Percentiles rank a stretch among this genome's conserved stretches.
phyloP scores from a whole-genome alignment of 2,329 filamentous ascomycete genomes.

The Pleomassaria siparia region DNA sequence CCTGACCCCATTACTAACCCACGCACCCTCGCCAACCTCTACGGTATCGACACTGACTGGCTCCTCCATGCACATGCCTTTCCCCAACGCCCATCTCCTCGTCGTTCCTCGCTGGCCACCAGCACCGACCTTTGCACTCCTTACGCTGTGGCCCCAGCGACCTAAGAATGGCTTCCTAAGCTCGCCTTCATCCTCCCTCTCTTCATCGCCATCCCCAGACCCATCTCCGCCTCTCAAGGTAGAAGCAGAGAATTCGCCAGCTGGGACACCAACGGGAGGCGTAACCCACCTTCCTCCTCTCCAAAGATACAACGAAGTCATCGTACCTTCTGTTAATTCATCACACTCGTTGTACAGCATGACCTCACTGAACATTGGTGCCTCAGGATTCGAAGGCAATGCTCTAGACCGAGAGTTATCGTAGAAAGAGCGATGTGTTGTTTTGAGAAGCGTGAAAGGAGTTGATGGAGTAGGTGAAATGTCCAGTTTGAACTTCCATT shows the following conservation, averaged over 20 bases:
- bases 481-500: conserved; percentile 59
- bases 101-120: conserved; percentile 85
- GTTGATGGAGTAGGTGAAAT: conserved; percentile 52
- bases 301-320: conserved; percentile 81
- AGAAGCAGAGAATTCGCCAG: conserved; percentile 21
- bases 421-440: conserved; percentile 73
- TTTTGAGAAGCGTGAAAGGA: conserved; percentile 84
- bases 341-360: conserved; percentile 67
- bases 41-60: conserved; percentile 62
- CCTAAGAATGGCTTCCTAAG: conserved; percentile 38
- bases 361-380: conserved; percentile 62
- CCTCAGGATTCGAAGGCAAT: conserved; percentile 47
- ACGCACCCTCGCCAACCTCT: conserved; percentile 73
- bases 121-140: conserved; percentile 55
- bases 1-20: conserved; percentile 84
- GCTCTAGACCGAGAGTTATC: conserved; percentile 66
- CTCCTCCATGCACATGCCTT: conserved; percentile 66
- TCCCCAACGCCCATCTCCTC: conserved; percentile 77
- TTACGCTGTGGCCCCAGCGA: conserved; percentile 41
- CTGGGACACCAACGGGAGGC: conserved; percentile 56
- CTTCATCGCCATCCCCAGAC: conserved; percentile 1
- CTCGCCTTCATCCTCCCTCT: conserved; percentile 36
- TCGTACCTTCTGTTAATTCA: conserved; percentile 81
- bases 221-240: conserved; percentile 14
- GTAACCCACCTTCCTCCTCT: conserved; percentile 76